Evolutionary conservation across 352 stramenopile genomes (phyloP).

Genomic region (Pythium guiyangense): DNA sequence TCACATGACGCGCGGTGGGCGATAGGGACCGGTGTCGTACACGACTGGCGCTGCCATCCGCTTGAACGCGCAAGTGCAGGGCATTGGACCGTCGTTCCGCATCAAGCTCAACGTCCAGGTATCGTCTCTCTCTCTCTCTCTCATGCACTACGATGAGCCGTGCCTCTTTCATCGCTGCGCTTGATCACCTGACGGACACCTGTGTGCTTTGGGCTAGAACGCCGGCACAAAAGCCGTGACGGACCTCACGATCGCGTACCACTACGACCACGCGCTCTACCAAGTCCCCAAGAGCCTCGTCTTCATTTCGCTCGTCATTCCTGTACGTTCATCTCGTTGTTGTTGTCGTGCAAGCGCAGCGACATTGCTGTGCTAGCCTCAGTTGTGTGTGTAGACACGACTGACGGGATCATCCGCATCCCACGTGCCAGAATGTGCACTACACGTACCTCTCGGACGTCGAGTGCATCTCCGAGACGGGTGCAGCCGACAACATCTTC

Average conservation of each 20-base stretch:
- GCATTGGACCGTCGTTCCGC: constrained; percentile 73
- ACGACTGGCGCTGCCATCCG: constrained; percentile 68
- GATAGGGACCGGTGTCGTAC: constrained; percentile 60
- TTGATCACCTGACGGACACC: not conserved
- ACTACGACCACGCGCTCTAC: constrained; percentile 79
- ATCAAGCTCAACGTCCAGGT: constrained; percentile 83
- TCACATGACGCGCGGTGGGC: not conserved
- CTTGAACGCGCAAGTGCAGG: constrained; percentile 80
- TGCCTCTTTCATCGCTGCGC: not conserved
- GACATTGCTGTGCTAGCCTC: not conserved
- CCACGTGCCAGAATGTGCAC: constrained; percentile 46
- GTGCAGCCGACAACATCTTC: constrained; percentile 68
- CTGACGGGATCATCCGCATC: not conserved
- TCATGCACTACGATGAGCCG: too few species aligned
- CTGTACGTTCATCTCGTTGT: constrained; percentile 27
- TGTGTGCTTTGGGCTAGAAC: constrained; percentile 29
- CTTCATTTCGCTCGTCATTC: constrained; percentile 62
- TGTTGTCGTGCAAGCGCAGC: not conserved
- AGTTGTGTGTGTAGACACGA: not conserved
- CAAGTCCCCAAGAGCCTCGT: constrained; percentile 61
- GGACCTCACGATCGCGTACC: constrained; percentile 61
- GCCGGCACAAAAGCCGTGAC: constrained; percentile 59
- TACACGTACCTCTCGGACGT: constrained; percentile 71
- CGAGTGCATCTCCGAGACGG: constrained; percentile 60
- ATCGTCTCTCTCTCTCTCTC: not conserved